Evolutionary conservation across 2,329 filamentous ascomycete genomes (phyloP), one percentile per base, ranked within the genome.

Genomic region (Colletotrichum spaethianum): DNA sequence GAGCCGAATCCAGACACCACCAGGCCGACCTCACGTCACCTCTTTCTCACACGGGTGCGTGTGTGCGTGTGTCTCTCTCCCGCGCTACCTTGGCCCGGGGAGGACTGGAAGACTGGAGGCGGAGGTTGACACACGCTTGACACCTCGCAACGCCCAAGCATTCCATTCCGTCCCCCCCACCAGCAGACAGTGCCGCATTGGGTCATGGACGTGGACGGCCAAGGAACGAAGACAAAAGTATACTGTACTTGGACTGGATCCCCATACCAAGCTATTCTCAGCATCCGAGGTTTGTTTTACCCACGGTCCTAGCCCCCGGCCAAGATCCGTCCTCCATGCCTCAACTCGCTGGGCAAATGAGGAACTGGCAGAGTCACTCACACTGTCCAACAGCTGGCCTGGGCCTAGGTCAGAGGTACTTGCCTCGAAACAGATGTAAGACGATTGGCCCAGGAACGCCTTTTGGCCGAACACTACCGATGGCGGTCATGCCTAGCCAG

Each of bases 1-100:
- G 78, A 82, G 78, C 82, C 82, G 82, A 82, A 75, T 70, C 66
- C 70, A 72, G 70, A 72, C 65, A 38, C 46, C n/a, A 38, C 59
- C 31, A 56, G 20, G 4, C 53, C 53, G 33, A 26, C 42, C 44
- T 52, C 46, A 63, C 61, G 70, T 72, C 70, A 69, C 65, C 42
- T 64, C 52, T 60, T 70, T 64, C 65, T 56, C 63, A 53, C 40
- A 0, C 44, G n/a, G n/a, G n/a, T 44, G 23, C 44, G 11, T 18
- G 18, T 56, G 4, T 36, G n/a, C 36, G 23, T 33, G 11, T 18
- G 18, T 56, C 9, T 36, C 23, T 31, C 50, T 33, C 40, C 18
- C 40, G 36, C 46, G 33, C 31, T 38, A 42, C 50, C 31, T 28
- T 28, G 26, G 40, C 40, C 20, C 8, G 40, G 40, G 40, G 26